Conservation (phyloP, 2,329 filamentous ascomycete genomes). For the Canariomyces notabilis region DNA sequence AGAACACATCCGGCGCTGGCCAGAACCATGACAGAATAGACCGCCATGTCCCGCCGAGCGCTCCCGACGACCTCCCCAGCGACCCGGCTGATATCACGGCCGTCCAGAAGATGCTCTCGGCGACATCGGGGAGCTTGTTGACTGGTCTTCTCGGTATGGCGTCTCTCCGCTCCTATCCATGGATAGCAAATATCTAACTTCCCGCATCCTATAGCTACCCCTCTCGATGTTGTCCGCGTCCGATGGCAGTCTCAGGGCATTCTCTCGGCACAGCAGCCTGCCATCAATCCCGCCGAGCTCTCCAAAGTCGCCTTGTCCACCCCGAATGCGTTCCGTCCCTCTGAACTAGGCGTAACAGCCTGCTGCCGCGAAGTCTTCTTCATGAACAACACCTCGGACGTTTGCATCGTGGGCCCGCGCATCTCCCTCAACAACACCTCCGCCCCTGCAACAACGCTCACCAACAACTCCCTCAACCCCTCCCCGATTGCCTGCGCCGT, state of each 20-base stretch:
- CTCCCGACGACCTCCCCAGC: constrained; percentile 34
- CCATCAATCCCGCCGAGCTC: constrained; percentile 45
- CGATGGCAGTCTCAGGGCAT: constrained; percentile 80
- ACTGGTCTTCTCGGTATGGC: constrained; percentile 78
- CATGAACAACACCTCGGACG: constrained; percentile 76
- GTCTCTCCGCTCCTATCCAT: neutral
- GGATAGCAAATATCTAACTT: constrained; percentile 11
- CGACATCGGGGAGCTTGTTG: constrained; percentile 81
- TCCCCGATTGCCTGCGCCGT: constrained; percentile 67
- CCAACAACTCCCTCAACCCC: neutral
- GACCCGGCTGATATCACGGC: constrained; percentile 66
- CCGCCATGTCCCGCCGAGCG: constrained; percentile 31
- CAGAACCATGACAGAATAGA: constrained; percentile 37
- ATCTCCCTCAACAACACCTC: constrained; percentile 39
- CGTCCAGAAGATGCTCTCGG: constrained; percentile 89
- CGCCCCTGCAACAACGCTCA: constrained; percentile 32
- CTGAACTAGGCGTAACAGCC: constrained; percentile 83
- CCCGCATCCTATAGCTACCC: constrained; percentile 62
- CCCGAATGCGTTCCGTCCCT: constrained; percentile 63
- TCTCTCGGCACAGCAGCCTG: constrained; percentile 20
- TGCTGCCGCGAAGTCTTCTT: constrained; percentile 98
- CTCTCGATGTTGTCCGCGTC: constrained; percentile 92
- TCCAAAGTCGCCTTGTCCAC: constrained; percentile 52
- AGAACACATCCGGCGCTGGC: constrained; percentile 24
- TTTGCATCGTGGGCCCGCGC: constrained; percentile 68